Percentiles rank a stretch among this genome's conserved stretches.
These are phyloP conservation scores for Aspergillus heteromorphus DNA, from an alignment of 495 filamentous ascomycete species.

Conservation along the genomic window DNA sequence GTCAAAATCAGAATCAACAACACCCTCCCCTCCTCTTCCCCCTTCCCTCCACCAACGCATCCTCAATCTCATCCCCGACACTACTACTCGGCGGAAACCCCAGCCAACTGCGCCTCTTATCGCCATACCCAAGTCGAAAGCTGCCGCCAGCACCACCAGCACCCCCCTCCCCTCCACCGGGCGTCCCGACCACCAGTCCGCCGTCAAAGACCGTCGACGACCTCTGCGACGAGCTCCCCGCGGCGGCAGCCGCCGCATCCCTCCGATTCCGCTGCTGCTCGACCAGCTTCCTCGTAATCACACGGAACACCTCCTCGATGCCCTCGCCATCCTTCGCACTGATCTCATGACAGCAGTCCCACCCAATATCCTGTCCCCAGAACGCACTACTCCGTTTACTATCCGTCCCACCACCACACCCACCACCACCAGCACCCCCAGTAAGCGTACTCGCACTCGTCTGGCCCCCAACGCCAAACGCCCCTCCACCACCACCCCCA, in stretches of 20 bases:
- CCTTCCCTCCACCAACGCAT: conserved; percentile 15
- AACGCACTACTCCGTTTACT: conserved; percentile 78
- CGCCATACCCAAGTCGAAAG: conserved; percentile 40
- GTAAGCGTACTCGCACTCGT: conserved; percentile 41
- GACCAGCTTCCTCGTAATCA: conserved; percentile 90
- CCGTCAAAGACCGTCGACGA: conserved; percentile 17
- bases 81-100: conserved; percentile 42
- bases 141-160: conserved; percentile 31
- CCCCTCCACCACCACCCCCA: conserved; percentile 20
- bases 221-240: conserved; percentile 33
- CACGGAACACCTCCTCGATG: conserved; percentile 94
- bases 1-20: conserved; percentile 11
- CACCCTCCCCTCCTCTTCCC: conserved; percentile 35
- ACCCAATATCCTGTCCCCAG: conserved; percentile 87
- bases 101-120: conserved; percentile 51
- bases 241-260: conserved; percentile 51
- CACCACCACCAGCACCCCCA: conserved; percentile 20
- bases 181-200: neutral
- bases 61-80: conserved; percentile 31
- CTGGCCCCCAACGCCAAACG: conserved; percentile 4
- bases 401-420: conserved; percentile 43
- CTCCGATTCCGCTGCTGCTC: conserved; percentile 77
- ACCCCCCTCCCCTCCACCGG: too few relatives aligned
- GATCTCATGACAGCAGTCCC: conserved; percentile 97
- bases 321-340: conserved; percentile 91